A percentile compares a stretch with the other conserved stretches of the same genome.
Evolutionary conservation across 257 asterid species (phyloP).

Genomic region (Linderniella brevidens): DNA sequence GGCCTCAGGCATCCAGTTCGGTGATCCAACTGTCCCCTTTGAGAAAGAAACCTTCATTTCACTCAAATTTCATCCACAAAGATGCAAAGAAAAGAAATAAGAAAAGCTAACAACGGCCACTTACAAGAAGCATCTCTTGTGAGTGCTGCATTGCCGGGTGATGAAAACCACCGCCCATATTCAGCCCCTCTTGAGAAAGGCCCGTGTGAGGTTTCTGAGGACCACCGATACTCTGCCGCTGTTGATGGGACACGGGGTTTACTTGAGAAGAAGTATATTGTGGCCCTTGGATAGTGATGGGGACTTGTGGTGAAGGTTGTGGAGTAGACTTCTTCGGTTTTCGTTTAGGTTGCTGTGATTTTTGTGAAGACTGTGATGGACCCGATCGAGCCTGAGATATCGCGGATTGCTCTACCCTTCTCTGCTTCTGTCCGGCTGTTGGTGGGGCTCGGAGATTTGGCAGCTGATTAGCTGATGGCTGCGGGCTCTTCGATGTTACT

Average conservation of each 20-base stretch:
- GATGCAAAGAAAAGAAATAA: too few relatives aligned
- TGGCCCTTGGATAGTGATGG: slow-evolving; percentile 37
- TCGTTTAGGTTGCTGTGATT: slow-evolving; percentile 41
- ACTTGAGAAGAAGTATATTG: slow-evolving; percentile 48
- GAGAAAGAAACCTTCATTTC: too few relatives aligned
- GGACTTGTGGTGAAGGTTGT: slow-evolving; percentile 53
- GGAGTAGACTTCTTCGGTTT: slow-evolving; percentile 33
- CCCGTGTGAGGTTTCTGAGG: slow-evolving; percentile 30
- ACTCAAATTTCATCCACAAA: too few relatives aligned
- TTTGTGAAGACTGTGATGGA: slow-evolving; percentile 40
- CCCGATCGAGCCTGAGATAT: slow-evolving; percentile 35
- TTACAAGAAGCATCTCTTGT: too few relatives aligned
- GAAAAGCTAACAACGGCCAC: too few relatives aligned
- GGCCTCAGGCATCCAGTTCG: too few relatives aligned
- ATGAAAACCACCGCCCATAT: slow-evolving; percentile 32
- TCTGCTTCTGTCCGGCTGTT: slow-evolving; percentile 42
- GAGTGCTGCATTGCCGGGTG: too few relatives aligned
- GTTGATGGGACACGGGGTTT: slow-evolving; percentile 32
- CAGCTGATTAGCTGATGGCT: too few relatives aligned
- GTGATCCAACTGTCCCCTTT: too few relatives aligned
- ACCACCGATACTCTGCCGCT: slow-evolving; percentile 43
- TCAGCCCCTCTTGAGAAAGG: slow-evolving; percentile 58
- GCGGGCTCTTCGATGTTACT: too few relatives aligned
- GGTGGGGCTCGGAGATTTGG: too few relatives aligned
- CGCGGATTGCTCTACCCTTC: slow-evolving; percentile 40